phyloP scores from a whole-genome alignment of 306 rosid genomes.

The Vigna nakashimae region DNA sequence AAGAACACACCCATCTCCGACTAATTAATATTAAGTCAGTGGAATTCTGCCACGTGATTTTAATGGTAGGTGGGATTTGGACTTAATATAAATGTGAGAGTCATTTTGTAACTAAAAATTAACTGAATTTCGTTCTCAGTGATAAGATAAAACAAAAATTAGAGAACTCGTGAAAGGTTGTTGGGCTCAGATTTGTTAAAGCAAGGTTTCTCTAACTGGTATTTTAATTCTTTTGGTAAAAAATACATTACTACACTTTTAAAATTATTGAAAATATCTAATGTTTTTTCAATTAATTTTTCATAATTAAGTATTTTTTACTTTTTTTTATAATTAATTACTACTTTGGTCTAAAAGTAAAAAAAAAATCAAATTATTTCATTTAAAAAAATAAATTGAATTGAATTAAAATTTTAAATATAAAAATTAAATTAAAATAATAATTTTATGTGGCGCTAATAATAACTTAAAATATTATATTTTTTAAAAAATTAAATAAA shows the following conservation, averaged over 20 bases:
- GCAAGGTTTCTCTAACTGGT: not conserved
- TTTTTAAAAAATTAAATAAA: too few species aligned
- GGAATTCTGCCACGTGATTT: conserved; percentile 26
- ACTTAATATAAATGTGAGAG: not conserved
- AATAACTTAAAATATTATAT: too few species aligned
- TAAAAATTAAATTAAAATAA: too few species aligned
- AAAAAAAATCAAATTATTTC: too few species aligned
- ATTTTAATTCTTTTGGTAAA: not conserved
- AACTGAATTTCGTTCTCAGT: not conserved
- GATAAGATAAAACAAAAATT: too few species aligned
- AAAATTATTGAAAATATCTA: not conserved
- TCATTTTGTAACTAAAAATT: not conserved
- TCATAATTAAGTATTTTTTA: not conserved
- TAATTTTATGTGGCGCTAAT: too few species aligned
- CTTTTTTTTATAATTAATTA: too few species aligned
- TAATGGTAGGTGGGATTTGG: conserved; percentile 20
- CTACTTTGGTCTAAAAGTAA: too few species aligned
- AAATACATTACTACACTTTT: not conserved
- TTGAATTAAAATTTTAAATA: too few species aligned
- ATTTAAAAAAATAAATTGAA: too few species aligned
- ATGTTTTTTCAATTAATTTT: not conserved
- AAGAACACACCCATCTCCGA: conserved; percentile 11
- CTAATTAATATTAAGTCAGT: not conserved
- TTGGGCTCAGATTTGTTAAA: not conserved
- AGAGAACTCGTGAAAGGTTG: not conserved